Evolutionary conservation across 805 yeast species (phyloP), one percentile per base, ranked within the genome.

Genomic region (Saturnispora besseyi): DNA sequence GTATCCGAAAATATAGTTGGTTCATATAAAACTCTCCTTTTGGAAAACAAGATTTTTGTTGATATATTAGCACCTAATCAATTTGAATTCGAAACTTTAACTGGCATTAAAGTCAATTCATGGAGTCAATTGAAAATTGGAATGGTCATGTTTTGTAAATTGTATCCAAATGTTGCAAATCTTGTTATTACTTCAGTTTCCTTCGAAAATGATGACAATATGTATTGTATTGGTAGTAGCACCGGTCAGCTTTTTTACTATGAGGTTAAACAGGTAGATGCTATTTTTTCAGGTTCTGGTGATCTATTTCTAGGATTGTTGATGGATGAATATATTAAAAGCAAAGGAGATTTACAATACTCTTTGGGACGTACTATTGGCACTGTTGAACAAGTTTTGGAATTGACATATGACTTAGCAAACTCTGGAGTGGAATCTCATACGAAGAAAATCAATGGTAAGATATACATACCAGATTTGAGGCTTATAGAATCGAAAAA

Each of bases 281-380:
- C 88, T 9, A 66, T 71, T 1, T 84, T 84, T 61, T 81, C 79
- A 38, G 93, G 93, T 1, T 76, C 86, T 51, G 93, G 93, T 2
- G 93, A 85, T 60, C 64, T 85, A 15, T 82, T 84, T 61, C 70
- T 81, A 3, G 88, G 83, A 0, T 59, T 85, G 13, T 55, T 84
- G 18, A 71, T 82, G 3, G 77, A 83, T 55, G 63, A 70, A 1
- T 73, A 74, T 54, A 67, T 68, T 50, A 62, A 67, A 55, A 61
- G 60, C 50, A 46, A 53, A 1, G 53, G 54, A 0, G 50, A 68
- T 5, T 52, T 73, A 13, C 51, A 52, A 0, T 52, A 55, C 0
- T 69, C 80, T 2, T 56, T 77, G 29, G 65, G 65, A 21, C 68
- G 69, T 45, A 71, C 75, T 0, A 55, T 76, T 5, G 55, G 65